phyloP scores from a whole-genome alignment of 1,139 yeast species.

The Yamadazyma spencermartinsiae region DNA sequence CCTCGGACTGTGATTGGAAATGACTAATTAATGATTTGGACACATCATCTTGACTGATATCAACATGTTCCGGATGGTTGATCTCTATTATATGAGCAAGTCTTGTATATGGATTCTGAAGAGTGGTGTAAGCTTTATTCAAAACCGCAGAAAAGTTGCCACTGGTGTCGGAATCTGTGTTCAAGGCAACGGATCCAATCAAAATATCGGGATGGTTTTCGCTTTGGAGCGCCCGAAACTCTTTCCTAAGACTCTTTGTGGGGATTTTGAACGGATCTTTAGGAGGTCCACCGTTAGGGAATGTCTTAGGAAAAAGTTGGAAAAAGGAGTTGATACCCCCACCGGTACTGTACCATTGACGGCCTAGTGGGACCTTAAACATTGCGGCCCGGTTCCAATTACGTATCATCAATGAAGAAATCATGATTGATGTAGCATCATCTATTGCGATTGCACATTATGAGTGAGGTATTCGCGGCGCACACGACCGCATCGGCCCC shows the following conservation, averaged over 20 bases:
- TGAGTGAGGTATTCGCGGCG: too few relatives aligned
- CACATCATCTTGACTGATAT: conserved; percentile 41
- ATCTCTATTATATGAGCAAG: conserved; percentile 39
- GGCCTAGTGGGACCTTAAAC: not conserved
- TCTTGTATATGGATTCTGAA: conserved; percentile 69
- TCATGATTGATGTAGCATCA: not conserved
- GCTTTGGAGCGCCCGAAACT: conserved; percentile 72
- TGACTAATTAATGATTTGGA: conserved; percentile 37
- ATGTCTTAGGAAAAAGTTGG: conserved; percentile 70
- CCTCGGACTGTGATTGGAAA: conserved; percentile 32
- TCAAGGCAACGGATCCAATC: conserved; percentile 28
- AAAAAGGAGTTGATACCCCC: conserved; percentile 38
- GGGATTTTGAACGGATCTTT: conserved; percentile 60
- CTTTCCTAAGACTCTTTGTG: conserved; percentile 58
- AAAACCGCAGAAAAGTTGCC: conserved; percentile 50
- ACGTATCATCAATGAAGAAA: not conserved
- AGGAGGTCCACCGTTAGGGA: conserved; percentile 72
- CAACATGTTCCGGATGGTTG: conserved; percentile 39
- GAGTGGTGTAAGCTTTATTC: conserved; percentile 73
- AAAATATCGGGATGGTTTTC: conserved; percentile 77
- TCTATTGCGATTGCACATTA: too few relatives aligned
- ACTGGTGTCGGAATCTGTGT: conserved; percentile 19
- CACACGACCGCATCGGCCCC: too few relatives aligned
- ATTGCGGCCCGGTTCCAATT: not conserved
- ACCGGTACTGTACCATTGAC: conserved; percentile 4